A percentile compares a stretch with the other conserved stretches of the same genome.
These are phyloP conservation scores for Epichloe baconii DNA, from an alignment of 2,329 filamentous ascomycete species.

Conservation along the genomic window DNA sequence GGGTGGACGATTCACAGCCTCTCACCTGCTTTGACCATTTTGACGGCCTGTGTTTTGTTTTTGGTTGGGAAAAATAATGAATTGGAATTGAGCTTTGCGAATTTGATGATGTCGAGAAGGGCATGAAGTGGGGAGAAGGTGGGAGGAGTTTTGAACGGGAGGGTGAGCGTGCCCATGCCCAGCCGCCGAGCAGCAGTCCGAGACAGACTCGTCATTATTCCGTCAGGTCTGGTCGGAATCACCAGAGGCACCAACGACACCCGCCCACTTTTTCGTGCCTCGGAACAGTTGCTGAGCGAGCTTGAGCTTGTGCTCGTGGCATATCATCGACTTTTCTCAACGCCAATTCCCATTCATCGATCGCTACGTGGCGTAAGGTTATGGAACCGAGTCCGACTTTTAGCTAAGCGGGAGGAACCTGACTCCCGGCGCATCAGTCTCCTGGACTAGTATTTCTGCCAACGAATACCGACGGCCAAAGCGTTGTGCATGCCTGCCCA, in stretches of 20 bases:
- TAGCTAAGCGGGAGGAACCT: too few relatives aligned
- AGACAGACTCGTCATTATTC: background rate
- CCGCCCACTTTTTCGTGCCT: background rate
- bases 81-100: conserved; percentile 1
- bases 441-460: too few relatives aligned
- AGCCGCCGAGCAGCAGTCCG: background rate
- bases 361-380: too few relatives aligned
- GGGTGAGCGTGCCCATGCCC: background rate
- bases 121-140: conserved; percentile 7
- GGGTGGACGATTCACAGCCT: conserved; percentile 5
- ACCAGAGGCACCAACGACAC: background rate
- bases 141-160: conserved; percentile 6
- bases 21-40: conserved; percentile 96
- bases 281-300: background rate
- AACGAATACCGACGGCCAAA: too few relatives aligned
- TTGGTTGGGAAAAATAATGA: conserved; percentile 4
- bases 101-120: conserved; percentile 6
- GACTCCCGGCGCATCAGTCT: too few relatives aligned
- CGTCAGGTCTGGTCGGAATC: background rate
- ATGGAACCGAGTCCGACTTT: too few relatives aligned
- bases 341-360: too few relatives aligned
- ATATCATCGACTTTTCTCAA: too few relatives aligned
- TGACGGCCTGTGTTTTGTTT: conserved; percentile 41
- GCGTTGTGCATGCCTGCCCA: too few relatives aligned
- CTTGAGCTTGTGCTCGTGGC: background rate